phyloP scores from a whole-genome alignment of 768 basidiomycete genomes.

The Lactarius deliciosus region DNA sequence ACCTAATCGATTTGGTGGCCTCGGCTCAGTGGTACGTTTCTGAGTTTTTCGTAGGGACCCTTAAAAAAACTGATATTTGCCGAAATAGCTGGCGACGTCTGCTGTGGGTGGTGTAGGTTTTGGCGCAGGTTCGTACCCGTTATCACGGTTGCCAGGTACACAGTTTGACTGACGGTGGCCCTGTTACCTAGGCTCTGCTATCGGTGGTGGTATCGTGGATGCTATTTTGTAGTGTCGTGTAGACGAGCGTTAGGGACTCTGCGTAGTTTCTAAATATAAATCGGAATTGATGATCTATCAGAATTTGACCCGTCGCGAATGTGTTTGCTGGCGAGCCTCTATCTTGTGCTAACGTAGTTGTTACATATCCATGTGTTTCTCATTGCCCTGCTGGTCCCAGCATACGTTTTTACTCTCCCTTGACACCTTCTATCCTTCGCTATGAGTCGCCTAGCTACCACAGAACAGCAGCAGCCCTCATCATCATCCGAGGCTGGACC shows the following conservation, averaged over 20 bases:
- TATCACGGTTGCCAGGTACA: not conserved
- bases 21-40: slow-evolving; percentile 21
- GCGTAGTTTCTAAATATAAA: not conserved
- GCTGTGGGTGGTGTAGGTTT: slow-evolving; percentile 70
- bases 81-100: slow-evolving; percentile 38
- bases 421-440: not conserved
- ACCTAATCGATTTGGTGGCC: slow-evolving; percentile 22
- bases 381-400: not conserved
- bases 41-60: not conserved
- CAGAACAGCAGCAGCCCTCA: not conserved
- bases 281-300: not conserved
- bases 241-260: not conserved
- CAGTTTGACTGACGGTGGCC: slow-evolving; percentile 4
- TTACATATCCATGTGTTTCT: slow-evolving; percentile 21
- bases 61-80: not conserved
- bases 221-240: slow-evolving; percentile 40
- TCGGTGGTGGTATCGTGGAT: slow-evolving; percentile 50
- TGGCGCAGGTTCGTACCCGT: slow-evolving; percentile 57
- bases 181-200: slow-evolving; percentile 44
- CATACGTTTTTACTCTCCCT: not conserved
- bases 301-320: not conserved
- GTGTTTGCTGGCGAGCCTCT: not conserved
- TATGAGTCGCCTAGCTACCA: slow-evolving; percentile 5
- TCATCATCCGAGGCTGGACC: slow-evolving; percentile 18
- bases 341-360: not conserved